These are phyloP conservation scores for Mucor irregularis DNA, from an alignment of 371 early-diverging fungal species.

Conservation along the genomic window DNA sequence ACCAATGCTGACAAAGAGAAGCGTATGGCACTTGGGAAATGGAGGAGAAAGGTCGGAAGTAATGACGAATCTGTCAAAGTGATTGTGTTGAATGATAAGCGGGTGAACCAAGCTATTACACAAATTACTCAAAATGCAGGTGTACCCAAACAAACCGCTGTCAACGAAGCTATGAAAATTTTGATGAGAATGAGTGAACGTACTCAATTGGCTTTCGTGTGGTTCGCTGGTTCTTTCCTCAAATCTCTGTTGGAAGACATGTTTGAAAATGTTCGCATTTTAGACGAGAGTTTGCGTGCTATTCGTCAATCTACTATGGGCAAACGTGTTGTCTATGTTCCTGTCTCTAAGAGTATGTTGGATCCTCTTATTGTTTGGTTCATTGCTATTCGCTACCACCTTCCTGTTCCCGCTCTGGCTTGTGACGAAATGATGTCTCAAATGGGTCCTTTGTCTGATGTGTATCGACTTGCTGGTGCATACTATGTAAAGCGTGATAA, in stretches of 20 bases:
- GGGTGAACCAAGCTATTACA: constrained; percentile 44
- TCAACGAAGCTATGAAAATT: constrained; percentile 49
- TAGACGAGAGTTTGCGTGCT: constrained; percentile 38
- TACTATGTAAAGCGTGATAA: constrained; percentile 49
- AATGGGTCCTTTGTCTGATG: constrained; percentile 48
- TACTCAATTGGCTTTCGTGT: constrained; percentile 49
- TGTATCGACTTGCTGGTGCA: constrained; percentile 48
- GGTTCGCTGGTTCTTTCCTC: constrained; percentile 48
- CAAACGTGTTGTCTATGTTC: constrained; percentile 49
- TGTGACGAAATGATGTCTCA: constrained; percentile 49
- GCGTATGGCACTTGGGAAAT: constrained; percentile 42
- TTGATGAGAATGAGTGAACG: constrained; percentile 52
- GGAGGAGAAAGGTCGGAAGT: constrained; percentile 49
- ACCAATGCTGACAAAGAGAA: constrained; percentile 26
- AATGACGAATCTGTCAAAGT: constrained; percentile 50
- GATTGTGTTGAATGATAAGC: constrained; percentile 50
- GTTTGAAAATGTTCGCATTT: constrained; percentile 48
- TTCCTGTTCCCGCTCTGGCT: constrained; percentile 51
- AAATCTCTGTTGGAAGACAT: constrained; percentile 40
- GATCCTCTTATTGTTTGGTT: constrained; percentile 53
- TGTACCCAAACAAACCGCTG: constrained; percentile 47
- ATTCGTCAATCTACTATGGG: constrained; percentile 43
- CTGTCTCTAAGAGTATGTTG: constrained; percentile 40
- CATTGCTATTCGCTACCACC: constrained; percentile 45
- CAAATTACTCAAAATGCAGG: constrained; percentile 53